phyloP scores from a whole-genome alignment of 805 yeast species.

The Candida dendrica region DNA sequence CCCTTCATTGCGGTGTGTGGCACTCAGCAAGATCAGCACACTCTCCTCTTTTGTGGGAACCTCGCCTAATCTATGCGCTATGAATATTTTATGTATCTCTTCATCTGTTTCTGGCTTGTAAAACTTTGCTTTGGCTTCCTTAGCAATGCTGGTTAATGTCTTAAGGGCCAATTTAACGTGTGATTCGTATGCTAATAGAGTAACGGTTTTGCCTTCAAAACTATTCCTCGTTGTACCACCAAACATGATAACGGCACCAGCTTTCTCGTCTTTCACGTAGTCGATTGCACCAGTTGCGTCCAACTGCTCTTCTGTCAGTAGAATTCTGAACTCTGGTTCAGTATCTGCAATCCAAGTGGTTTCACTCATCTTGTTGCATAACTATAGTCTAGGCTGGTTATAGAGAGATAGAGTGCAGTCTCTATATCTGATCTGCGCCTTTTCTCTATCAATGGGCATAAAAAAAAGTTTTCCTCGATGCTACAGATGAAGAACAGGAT shows the following conservation, averaged over 20 bases:
- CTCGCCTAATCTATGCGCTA: slow-evolving; percentile 38
- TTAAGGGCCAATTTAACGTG: slow-evolving; percentile 34
- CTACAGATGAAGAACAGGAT: too few relatives aligned
- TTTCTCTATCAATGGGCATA: too few relatives aligned
- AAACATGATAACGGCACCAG: slow-evolving; percentile 44
- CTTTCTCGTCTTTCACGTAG: slow-evolving; percentile 33
- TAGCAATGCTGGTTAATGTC: slow-evolving; percentile 29
- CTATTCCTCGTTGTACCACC: slow-evolving; percentile 44
- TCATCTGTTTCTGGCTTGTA: slow-evolving; percentile 10
- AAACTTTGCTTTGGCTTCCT: slow-evolving; percentile 23
- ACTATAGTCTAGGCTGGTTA: too few relatives aligned
- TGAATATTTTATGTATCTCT: slow-evolving; percentile 27
- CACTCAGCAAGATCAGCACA: slow-evolving; percentile 34
- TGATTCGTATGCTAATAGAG: slow-evolving; percentile 37
- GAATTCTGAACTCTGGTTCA: slow-evolving; percentile 11
- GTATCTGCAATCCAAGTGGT: background rate
- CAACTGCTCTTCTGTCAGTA: slow-evolving; percentile 18
- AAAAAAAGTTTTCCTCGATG: too few relatives aligned
- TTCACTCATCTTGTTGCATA: too few relatives aligned
- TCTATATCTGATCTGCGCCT: too few relatives aligned
- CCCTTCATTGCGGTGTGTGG: slow-evolving; percentile 40
- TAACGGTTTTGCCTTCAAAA: slow-evolving; percentile 34
- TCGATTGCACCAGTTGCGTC: slow-evolving; percentile 18
- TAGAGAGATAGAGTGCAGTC: too few relatives aligned
- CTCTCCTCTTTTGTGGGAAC: slow-evolving; percentile 44